A percentile compares a stretch with the other conserved stretches of the same genome.
Evolutionary conservation across 768 basidiomycete species (phyloP).

Genomic region (Gautieria morchelliformis): DNA sequence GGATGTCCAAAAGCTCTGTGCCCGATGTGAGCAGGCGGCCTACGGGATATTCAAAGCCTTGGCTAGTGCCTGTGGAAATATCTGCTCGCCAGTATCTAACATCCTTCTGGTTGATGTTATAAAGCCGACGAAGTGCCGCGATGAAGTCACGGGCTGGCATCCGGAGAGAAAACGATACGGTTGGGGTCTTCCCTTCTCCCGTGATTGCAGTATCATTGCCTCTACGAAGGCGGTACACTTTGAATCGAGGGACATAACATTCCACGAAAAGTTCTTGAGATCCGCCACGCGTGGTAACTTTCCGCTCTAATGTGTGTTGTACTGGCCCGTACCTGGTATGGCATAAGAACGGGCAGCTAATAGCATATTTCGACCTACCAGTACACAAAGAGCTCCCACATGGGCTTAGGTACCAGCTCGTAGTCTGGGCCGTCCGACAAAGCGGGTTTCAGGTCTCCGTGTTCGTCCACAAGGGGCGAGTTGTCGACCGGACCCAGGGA

Average conservation of each 20-base stretch:
- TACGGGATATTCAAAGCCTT: conserved; percentile 9
- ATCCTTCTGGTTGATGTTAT: conserved; percentile 9
- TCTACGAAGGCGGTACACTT: conserved; percentile 36
- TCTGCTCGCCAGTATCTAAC: conserved; percentile 12
- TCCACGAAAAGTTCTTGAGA: conserved; percentile 49
- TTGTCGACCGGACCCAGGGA: conserved; percentile 74
- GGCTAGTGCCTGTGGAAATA: conserved; percentile 1
- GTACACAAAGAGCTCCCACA: conserved; percentile 55
- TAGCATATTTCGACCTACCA: conserved; percentile 48
- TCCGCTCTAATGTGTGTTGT: conserved; percentile 47
- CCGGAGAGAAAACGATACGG: background rate
- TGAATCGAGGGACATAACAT: conserved; percentile 58
- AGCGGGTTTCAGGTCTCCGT: conserved; percentile 27
- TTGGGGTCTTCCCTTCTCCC: background rate
- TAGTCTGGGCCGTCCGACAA: conserved; percentile 58
- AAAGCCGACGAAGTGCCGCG: background rate
- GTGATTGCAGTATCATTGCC: background rate
- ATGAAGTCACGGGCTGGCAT: background rate
- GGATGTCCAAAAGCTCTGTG: conserved; percentile 32
- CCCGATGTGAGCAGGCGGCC: conserved; percentile 14
- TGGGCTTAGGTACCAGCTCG: conserved; percentile 63
- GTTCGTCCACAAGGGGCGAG: conserved; percentile 45
- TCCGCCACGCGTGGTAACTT: conserved; percentile 53
- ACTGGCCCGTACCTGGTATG: conserved; percentile 61
- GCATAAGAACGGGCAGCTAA: background rate